Evolutionary conservation across 352 stramenopile species (phyloP).

Genomic region (Phytopythium kandeliae): DNA sequence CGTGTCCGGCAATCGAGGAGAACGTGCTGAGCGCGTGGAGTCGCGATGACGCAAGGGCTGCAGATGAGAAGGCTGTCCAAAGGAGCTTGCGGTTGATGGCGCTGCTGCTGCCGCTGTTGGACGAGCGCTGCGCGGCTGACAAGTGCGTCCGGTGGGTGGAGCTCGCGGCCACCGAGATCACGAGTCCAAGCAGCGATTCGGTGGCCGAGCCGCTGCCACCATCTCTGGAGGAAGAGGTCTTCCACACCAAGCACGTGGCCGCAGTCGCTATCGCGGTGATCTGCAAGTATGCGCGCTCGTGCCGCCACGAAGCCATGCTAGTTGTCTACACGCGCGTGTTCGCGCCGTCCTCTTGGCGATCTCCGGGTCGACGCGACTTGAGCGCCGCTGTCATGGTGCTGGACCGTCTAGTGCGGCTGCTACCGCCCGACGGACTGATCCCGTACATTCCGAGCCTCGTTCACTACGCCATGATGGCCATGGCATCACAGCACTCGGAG

Average conservation of each 20-base stretch:
- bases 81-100: constrained; percentile 44
- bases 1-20: constrained; percentile 27
- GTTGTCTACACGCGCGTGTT: constrained; percentile 52
- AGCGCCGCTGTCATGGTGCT: constrained; percentile 52
- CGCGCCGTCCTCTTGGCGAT: constrained; percentile 13
- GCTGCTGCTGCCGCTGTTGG: constrained; percentile 29
- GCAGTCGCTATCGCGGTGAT: constrained; percentile 42
- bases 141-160: constrained; percentile 44
- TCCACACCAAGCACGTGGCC: constrained; percentile 22
- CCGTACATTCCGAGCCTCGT: constrained; percentile 65
- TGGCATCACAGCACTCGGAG: constrained; percentile 37
- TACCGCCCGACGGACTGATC: constrained; percentile 25
- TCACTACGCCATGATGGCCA: constrained; percentile 60
- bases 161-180: constrained; percentile 19
- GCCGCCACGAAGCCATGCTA: constrained; percentile 37
- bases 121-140: constrained; percentile 14
- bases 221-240: not conserved
- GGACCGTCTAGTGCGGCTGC: constrained; percentile 31
- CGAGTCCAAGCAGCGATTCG: constrained; percentile 10
- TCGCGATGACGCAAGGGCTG: not conserved
- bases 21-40: constrained; percentile 31
- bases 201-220: not conserved
- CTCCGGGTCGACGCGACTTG: constrained; percentile 5
- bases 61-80: constrained; percentile 32
- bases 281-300: constrained; percentile 22